Conservation (phyloP, 2,329 filamentous ascomycete genomes). For the Raffaelea ambrosiae region DNA sequence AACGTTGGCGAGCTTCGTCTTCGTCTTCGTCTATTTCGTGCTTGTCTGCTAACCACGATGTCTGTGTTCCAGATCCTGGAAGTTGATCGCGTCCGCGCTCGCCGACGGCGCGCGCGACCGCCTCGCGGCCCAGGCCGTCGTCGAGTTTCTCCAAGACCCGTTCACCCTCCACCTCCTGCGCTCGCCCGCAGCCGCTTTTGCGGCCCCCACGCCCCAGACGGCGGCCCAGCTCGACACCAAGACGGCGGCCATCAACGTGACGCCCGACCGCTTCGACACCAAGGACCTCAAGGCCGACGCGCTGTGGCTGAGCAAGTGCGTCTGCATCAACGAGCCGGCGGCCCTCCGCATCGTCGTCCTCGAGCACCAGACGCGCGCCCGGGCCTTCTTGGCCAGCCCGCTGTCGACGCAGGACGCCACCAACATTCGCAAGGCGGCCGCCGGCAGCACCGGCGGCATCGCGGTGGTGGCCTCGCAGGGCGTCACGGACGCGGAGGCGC, state of each 20-base stretch:
- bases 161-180: constrained; percentile 61
- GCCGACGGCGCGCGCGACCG: constrained; percentile 48
- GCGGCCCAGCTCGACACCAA: constrained; percentile 72
- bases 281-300: constrained; percentile 77
- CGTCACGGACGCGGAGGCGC: constrained; percentile 38
- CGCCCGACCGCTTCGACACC: constrained; percentile 64
- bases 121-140: constrained; percentile 45
- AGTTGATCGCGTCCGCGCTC: constrained; percentile 46
- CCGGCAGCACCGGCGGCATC: constrained; percentile 33
- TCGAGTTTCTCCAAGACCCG: constrained; percentile 62
- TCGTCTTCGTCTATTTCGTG: constrained; percentile 3
- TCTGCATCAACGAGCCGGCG: constrained; percentile 69
- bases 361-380: constrained; percentile 76
- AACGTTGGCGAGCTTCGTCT: constrained; percentile 10
- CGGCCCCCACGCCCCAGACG: constrained; percentile 50
- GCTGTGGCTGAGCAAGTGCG: constrained; percentile 73
- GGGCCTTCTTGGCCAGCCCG: constrained; percentile 52
- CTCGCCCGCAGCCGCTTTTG: constrained; percentile 60
- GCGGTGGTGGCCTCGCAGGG: neutral
- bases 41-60: neutral
- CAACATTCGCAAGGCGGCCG: constrained; percentile 67
- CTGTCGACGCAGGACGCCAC: constrained; percentile 71
- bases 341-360: constrained; percentile 72
- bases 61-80: constrained; percentile 45
- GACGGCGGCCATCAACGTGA: constrained; percentile 78